Percentiles rank a stretch among this genome's conserved stretches.
Evolutionary conservation across 192 early-diverging fungal genomes (phyloP).

Genomic region (Phycomyces blakesleeanus): DNA sequence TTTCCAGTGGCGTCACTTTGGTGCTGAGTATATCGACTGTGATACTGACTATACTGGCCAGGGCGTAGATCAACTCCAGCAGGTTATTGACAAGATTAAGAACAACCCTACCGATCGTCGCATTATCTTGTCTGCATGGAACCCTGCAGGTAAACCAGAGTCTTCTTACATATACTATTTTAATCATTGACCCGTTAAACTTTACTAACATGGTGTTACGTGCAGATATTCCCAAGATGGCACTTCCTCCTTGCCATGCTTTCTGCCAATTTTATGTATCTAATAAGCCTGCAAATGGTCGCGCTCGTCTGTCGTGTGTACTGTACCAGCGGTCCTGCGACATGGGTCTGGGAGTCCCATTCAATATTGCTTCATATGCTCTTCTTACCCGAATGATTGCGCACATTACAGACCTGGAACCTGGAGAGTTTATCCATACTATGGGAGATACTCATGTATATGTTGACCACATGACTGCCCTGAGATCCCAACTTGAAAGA

Average conservation of each 20-base stretch:
- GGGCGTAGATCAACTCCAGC: slow-evolving; percentile 90
- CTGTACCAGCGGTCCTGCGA: slow-evolving; percentile 96
- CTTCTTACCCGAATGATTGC: slow-evolving; percentile 88
- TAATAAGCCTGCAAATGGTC: slow-evolving; percentile 42
- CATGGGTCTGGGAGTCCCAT: slow-evolving; percentile 95
- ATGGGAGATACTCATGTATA: slow-evolving; percentile 98
- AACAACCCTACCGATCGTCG: slow-evolving; percentile 84
- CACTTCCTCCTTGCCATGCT: slow-evolving; percentile 96
- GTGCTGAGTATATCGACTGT: slow-evolving; percentile 79
- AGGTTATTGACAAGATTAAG: slow-evolving; percentile 83
- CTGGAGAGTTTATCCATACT: slow-evolving; percentile 85
- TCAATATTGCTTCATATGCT: slow-evolving; percentile 97
- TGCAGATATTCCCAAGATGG: slow-evolving; percentile 77
- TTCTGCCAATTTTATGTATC: slow-evolving; percentile 97
- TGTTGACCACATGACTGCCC: slow-evolving; percentile 82
- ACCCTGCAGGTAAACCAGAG: slow-evolving; percentile 72
- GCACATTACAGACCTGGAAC: slow-evolving; percentile 75
- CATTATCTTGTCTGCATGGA: slow-evolving; percentile 96
- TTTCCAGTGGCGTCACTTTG: slow-evolving; percentile 99
- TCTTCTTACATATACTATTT: background rate
- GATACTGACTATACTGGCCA: slow-evolving; percentile 85
- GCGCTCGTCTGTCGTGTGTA: slow-evolving; percentile 76
- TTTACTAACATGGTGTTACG: background rate
- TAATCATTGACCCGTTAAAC: background rate
- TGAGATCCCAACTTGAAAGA: slow-evolving; percentile 74